Conservation (phyloP, 75 land plant species). For the Selaginella moellendorffii region DNA sequence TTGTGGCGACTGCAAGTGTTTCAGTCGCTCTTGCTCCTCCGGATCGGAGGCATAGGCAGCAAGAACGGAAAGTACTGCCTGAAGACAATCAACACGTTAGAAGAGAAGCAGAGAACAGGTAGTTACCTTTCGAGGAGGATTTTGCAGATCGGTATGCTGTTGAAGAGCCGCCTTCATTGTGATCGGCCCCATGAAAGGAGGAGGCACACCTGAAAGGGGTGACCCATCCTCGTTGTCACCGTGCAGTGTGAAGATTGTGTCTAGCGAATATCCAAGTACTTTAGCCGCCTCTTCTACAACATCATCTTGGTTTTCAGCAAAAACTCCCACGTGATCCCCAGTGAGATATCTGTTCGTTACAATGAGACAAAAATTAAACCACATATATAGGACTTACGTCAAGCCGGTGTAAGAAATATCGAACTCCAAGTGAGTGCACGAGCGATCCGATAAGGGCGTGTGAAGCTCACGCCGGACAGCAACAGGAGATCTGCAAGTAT, state of each 20-base stretch:
- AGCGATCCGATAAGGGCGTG: neutral
- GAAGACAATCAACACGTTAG: neutral
- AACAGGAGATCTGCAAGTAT: constrained; percentile 2
- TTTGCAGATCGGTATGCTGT: neutral
- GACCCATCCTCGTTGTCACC: neutral
- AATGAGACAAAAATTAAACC: neutral
- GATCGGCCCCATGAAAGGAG: constrained; percentile 2
- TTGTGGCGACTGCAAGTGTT: neutral
- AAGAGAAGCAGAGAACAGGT: neutral
- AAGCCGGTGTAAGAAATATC: constrained; percentile 1
- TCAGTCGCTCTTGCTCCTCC: neutral
- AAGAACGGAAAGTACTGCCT: neutral
- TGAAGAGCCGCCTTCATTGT: neutral
- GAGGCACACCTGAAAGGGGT: neutral
- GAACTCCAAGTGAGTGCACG: constrained; percentile 6
- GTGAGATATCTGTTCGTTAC: neutral
- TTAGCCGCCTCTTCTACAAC: constrained; percentile 7
- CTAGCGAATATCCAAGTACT: neutral
- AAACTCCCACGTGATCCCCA: constrained; percentile 7
- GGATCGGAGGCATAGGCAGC: constrained; percentile 7
- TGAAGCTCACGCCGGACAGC: constrained; percentile 1
- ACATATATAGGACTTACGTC: neutral
- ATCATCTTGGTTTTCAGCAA: constrained; percentile 3
- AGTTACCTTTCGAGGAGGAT: constrained; percentile 8
- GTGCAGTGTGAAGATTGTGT: neutral